Evolutionary conservation across 768 basidiomycete genomes (phyloP).

Genomic region (Suillus occidentalis): DNA sequence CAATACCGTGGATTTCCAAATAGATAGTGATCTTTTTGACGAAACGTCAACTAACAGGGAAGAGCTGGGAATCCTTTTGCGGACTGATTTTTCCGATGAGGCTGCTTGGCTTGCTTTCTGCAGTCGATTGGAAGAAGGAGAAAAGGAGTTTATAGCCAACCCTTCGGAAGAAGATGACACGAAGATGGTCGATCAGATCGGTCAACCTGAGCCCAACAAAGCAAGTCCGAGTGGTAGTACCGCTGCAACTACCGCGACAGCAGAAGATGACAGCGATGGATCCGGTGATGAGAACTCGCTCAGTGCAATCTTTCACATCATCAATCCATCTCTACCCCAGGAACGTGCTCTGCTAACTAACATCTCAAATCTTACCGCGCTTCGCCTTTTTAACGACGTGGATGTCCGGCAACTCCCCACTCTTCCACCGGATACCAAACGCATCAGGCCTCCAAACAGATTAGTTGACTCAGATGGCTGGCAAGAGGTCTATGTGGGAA

Average conservation of each 20-base stretch:
- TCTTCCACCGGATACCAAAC: slow-evolving; percentile 44
- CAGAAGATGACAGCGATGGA: slow-evolving; percentile 22
- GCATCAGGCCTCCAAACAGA: slow-evolving; percentile 50
- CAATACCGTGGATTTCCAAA: slow-evolving; percentile 22
- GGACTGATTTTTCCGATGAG: slow-evolving; percentile 72
- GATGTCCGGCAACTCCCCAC: slow-evolving; percentile 57
- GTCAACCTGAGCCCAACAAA: slow-evolving; percentile 20
- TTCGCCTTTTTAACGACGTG: slow-evolving; percentile 73
- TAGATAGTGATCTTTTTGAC: slow-evolving; percentile 59
- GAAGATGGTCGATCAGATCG: slow-evolving; percentile 21
- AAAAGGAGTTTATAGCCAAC: slow-evolving; percentile 51
- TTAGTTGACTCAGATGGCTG: slow-evolving; percentile 62
- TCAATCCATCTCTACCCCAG: slow-evolving; percentile 45
- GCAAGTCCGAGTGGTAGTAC: slow-evolving; percentile 13
- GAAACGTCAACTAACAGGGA: slow-evolving; percentile 41
- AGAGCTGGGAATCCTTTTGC: slow-evolving; percentile 63
- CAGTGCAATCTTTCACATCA: slow-evolving; percentile 51
- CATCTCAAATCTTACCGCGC: slow-evolving; percentile 63
- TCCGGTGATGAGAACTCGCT: slow-evolving; percentile 33
- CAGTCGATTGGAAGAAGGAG: slow-evolving; percentile 49
- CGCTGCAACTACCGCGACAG: slow-evolving; percentile 21
- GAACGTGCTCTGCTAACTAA: slow-evolving; percentile 43
- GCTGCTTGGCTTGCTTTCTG: slow-evolving; percentile 62
- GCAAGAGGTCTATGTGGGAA: slow-evolving; percentile 74
- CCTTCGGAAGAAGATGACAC: slow-evolving; percentile 21